Conservation (phyloP, 805 yeast species). For the Starmerella vitae region DNA sequence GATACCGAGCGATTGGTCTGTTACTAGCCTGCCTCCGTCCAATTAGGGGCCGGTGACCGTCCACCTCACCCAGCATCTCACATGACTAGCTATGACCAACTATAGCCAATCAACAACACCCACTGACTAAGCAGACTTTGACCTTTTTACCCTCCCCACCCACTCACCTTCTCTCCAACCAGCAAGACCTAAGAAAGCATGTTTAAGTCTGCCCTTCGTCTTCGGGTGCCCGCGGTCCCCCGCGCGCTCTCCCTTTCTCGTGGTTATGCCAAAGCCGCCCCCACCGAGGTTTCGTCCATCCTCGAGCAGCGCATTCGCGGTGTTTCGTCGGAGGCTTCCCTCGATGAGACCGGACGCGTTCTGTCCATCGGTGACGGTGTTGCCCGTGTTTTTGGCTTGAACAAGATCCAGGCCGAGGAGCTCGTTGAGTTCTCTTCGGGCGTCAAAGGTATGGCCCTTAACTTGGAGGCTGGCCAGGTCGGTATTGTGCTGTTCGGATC, state of each 20-base stretch:
- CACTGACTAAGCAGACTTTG: too few relatives aligned
- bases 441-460: conserved; percentile 99
- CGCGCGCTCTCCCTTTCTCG: conserved; percentile 32
- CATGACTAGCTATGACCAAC: too few relatives aligned
- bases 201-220: conserved; percentile 33
- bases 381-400: conserved; percentile 98
- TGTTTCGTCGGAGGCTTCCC: conserved; percentile 91
- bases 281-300: conserved; percentile 98
- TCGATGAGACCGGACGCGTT: conserved; percentile 99
- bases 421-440: conserved; percentile 98
- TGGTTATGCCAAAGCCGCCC: conserved; percentile 95
- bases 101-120: too few relatives aligned
- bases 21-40: too few relatives aligned
- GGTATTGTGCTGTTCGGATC: conserved; percentile 99
- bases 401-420: conserved; percentile 99
- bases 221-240: conserved; percentile 28
- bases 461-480: conserved; percentile 99
- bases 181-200: conserved; percentile 19
- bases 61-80: too few relatives aligned
- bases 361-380: conserved; percentile 99
- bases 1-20: too few relatives aligned
- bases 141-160: conserved; percentile 13
- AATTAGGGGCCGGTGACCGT: too few relatives aligned
- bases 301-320: conserved; percentile 99
- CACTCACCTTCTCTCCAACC: conserved; percentile 8